Percentiles rank a stretch among this genome's conserved stretches.
phyloP scores from a whole-genome alignment of 148 eudicot species.

The Diospyros lotus region DNA sequence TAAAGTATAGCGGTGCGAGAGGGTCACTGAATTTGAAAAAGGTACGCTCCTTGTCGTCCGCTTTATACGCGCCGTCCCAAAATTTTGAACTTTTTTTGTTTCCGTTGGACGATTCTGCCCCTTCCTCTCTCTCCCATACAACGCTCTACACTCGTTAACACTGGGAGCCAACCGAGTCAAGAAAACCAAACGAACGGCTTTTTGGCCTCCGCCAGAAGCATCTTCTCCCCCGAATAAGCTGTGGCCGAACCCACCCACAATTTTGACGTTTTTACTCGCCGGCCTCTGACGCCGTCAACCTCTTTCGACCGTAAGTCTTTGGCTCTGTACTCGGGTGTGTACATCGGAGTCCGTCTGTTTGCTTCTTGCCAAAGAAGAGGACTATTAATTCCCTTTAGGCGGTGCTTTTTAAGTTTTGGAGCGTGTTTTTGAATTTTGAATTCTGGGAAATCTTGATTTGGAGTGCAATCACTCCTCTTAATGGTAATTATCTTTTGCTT shows the following conservation, averaged over 20 bases:
- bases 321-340: background rate
- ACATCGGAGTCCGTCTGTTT: background rate
- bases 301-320: background rate
- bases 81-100: conserved; percentile 10
- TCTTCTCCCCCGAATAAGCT: too few relatives aligned
- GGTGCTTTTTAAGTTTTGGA: background rate
- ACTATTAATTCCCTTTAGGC: background rate
- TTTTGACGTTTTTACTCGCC: background rate
- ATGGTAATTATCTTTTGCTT: background rate
- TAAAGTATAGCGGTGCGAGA: too few relatives aligned
- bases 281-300: background rate
- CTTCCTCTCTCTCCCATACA: background rate
- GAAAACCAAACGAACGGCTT: background rate
- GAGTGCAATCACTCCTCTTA: background rate
- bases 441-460: background rate
- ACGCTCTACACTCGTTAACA: too few relatives aligned
- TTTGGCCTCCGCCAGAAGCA: background rate
- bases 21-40: background rate
- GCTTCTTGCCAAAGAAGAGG: background rate
- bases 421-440: background rate
- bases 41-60: conserved; percentile 12
- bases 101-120: conserved; percentile 12
- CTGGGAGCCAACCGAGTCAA: too few relatives aligned
- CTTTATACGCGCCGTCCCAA: conserved; percentile 21
- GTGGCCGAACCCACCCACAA: background rate